Evolutionary conservation across 495 filamentous ascomycete species (phyloP), one percentile per base, ranked within the genome.

Genomic region (Hypoxylon intermedium): DNA sequence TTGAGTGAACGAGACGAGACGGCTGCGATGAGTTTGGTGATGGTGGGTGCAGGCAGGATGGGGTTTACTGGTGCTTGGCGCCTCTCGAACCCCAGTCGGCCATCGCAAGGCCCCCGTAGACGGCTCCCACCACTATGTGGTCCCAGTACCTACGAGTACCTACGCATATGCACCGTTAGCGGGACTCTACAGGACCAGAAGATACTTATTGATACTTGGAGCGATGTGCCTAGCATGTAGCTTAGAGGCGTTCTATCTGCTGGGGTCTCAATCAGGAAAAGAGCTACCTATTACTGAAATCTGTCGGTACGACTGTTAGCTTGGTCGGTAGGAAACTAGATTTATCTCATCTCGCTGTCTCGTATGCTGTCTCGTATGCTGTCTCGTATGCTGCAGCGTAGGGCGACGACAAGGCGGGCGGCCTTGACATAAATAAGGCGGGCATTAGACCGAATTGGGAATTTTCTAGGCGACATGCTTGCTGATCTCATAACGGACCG

Each of bases 181-280:
- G 58, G 58, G 48, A 67, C 67, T 55, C 58, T 67, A 55, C 53
- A 48, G 67, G 51, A 67, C 63, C 31, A 57, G 19, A 36, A 63
- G 58, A 36, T 67, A 69, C 59, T 57, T 63, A 42, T 58, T 60
- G 63, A 69, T 69, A 69, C 67, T 60, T 69, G 58, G 48, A 56
- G 46, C 40, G 53, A 46, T 51, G 30, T 63, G 53, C 59, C 56
- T 55, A 49, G 2, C 15, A 2, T 37, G 43, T 36, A 52, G 53
- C 53, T 43, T 6, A 41, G 18, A 51, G 45, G 37, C 49, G 30
- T 55, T 58, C 53, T 34, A 11, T 11, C 37, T 43, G 38, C 50
- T 51, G 36, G 44, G 6, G 34, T 48, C 62, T 53, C 34, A 51
- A 56, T 60, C 15, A 13, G 56, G 51, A 51, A 65, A 53, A 16